Base-by-base conservation (phyloP, 2,329 filamentous ascomycete genomes). In the Fusarium nelsonii region DNA sequence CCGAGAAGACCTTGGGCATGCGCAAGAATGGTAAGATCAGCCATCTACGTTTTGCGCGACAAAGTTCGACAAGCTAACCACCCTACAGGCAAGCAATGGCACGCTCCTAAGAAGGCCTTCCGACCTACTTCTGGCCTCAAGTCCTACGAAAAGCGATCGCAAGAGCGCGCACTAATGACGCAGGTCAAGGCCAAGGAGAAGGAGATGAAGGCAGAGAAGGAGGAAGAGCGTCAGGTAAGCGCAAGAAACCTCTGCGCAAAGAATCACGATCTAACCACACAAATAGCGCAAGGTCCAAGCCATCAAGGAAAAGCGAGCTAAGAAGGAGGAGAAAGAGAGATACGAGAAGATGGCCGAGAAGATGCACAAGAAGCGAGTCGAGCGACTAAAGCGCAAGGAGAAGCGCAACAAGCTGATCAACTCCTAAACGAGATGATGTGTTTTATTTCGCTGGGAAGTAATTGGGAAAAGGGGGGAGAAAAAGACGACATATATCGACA, bases 321-420 rank as follows among this genome's bases (percentile, higher is more conserved):
- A 91, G 53, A 98, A 97, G 86, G 94, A 93, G 75, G 96, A 98
- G 84, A 94, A 92, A 81, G 93, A 94, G 76, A 86, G 95, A 72
- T 98, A 95, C 78, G 93, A 94, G 80, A 93, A 94, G 84, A 88
- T 99, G 88, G 95, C 94, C 20, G 93, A 94, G 83, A 98, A 96
- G 84, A 98, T 99, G 96, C 95, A 98, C 83, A 90, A 88, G 81
- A 98, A 97, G 86, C 87, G 94, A 65, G 91, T 98, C 14, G 96
- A 99, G 82, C 88, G 96, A 74, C 81, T 97, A 80, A 97, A 94
- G 90, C 88, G 94, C 77, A 92, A 93, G 81, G 96, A 99, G 85
- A 98, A 98, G 90, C 90, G 96, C 78, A 99, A 95, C 81, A 96
- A 95, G 84, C 82, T 93, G 78, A 78, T 91, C 75, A 90, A 90